Percentiles rank a stretch among this genome's conserved stretches.
Conservation (phyloP, 495 filamentous ascomycete genomes). For the Penicillium paradoxum region DNA sequence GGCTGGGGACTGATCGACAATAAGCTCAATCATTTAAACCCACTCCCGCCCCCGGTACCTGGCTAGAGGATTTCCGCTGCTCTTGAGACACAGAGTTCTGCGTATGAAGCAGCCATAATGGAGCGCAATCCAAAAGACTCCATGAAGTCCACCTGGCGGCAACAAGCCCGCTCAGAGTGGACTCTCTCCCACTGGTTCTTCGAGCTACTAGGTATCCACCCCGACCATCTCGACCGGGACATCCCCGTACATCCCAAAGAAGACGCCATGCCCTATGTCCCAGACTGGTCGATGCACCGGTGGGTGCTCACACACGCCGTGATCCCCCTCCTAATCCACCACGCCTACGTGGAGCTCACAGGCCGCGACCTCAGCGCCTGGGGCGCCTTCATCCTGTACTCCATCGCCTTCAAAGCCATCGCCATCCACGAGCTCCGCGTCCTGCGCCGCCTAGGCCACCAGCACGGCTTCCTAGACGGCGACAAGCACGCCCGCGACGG, state of each 20-base stretch:
- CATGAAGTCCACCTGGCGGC: slow-evolving; percentile 36
- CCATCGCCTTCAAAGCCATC: slow-evolving; percentile 27
- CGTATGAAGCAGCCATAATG: slow-evolving; percentile 1
- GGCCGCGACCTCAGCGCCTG: slow-evolving; percentile 22
- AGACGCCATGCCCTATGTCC: slow-evolving; percentile 24
- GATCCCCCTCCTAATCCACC: slow-evolving; percentile 25
- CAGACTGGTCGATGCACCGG: slow-evolving; percentile 30
- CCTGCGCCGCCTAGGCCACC: slow-evolving; percentile 27
- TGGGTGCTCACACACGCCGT: slow-evolving; percentile 26
- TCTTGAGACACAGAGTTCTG: too few relatives aligned
- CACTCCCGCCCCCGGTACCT: background rate
- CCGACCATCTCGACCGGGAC: slow-evolving; percentile 21
- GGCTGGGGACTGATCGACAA: slow-evolving; percentile 11
- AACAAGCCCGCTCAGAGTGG: slow-evolving; percentile 24
- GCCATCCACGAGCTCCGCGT: slow-evolving; percentile 30
- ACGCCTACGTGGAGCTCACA: slow-evolving; percentile 24
- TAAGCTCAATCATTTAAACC: slow-evolving; percentile 9
- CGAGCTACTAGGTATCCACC: slow-evolving; percentile 27
- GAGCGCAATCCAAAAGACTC: slow-evolving; percentile 31
- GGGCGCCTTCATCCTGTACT: slow-evolving; percentile 27
- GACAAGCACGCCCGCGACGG: slow-evolving; percentile 37
- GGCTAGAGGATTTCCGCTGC: background rate
- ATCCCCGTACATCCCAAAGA: slow-evolving; percentile 25
- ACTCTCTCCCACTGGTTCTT: slow-evolving; percentile 32
- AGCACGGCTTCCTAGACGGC: slow-evolving; percentile 34